phyloP scores from a whole-genome alignment of 192 early-diverging fungal genomes.

The Thamnidium elegans region DNA sequence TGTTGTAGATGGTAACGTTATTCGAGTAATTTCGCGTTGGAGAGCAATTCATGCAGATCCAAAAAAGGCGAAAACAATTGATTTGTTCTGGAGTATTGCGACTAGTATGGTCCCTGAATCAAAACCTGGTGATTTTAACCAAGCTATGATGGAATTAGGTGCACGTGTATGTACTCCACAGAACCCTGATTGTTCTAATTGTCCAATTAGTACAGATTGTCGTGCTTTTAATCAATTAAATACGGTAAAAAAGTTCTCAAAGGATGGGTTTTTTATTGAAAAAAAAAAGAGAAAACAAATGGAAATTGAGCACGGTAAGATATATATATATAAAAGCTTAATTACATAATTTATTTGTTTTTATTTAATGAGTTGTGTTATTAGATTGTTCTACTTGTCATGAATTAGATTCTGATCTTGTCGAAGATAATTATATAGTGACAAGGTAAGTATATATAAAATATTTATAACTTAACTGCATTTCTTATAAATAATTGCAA shows the following conservation, averaged over 20 bases:
- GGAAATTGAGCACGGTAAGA: constrained; percentile 3
- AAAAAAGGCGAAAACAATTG: constrained; percentile 53
- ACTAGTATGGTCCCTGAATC: constrained; percentile 46
- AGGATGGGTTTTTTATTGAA: neutral
- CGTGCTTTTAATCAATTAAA: constrained; percentile 57
- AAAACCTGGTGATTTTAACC: constrained; percentile 74
- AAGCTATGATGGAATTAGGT: constrained; percentile 80
- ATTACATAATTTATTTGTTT: neutral
- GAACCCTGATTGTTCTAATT: constrained; percentile 58
- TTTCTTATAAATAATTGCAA: neutral
- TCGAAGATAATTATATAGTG: constrained; percentile 24
- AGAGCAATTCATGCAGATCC: constrained; percentile 63
- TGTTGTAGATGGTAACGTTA: constrained; percentile 77
- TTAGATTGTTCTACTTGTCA: constrained; percentile 17
- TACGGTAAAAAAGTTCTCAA: neutral
- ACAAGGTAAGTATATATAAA: constrained; percentile 16
- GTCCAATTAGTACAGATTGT: constrained; percentile 60
- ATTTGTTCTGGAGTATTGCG: constrained; percentile 64
- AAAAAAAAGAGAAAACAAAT: constrained; percentile 8
- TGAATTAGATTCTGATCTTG: neutral
- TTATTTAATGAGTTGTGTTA: neutral
- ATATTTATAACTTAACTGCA: neutral
- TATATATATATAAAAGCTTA: no score
- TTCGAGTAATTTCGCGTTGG: constrained; percentile 64
- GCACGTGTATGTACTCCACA: constrained; percentile 70